A percentile compares a stretch with the other conserved stretches of the same genome.
Conservation (phyloP, 768 basidiomycete genomes). For the Suillus luteus region DNA sequence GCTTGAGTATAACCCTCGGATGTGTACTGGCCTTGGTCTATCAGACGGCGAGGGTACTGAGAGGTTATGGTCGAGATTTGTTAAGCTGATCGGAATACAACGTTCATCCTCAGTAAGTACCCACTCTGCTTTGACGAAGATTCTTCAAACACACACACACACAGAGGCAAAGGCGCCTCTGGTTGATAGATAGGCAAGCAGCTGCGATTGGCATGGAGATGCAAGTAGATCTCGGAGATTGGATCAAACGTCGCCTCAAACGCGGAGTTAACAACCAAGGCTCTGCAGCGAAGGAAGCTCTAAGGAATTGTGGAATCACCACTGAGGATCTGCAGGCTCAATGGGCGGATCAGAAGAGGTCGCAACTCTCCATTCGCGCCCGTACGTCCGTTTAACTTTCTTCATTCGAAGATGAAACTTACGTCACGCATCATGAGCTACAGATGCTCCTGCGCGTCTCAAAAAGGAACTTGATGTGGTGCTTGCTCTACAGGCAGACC, state of each 20-base stretch:
- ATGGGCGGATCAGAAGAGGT: neutral
- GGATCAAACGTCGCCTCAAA: conserved; percentile 28
- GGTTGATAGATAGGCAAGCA: conserved; percentile 36
- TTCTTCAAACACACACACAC: neutral
- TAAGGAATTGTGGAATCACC: neutral
- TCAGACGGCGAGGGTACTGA: conserved; percentile 15
- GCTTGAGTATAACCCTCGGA: conserved; percentile 5
- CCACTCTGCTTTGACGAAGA: neutral
- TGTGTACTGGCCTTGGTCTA: conserved; percentile 10
- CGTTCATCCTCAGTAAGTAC: conserved; percentile 35
- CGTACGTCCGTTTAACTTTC: neutral
- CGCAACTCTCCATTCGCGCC: neutral
- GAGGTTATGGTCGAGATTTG: conserved; percentile 36
- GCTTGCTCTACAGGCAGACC: conserved; percentile 31
- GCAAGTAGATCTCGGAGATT: conserved; percentile 32
- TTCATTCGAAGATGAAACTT: conserved; percentile 16
- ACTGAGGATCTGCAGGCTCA: neutral
- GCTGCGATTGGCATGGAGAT: conserved; percentile 27
- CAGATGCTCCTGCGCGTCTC: conserved; percentile 32
- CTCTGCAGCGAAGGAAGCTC: neutral
- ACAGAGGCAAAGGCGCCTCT: conserved; percentile 29
- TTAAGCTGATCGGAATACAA: conserved; percentile 38
- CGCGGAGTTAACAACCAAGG: conserved; percentile 19
- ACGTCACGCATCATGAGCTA: conserved; percentile 15
- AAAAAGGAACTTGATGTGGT: conserved; percentile 37